Conservation (phyloP, 768 basidiomycete genomes). For the Psilocybe tampanensis region DNA sequence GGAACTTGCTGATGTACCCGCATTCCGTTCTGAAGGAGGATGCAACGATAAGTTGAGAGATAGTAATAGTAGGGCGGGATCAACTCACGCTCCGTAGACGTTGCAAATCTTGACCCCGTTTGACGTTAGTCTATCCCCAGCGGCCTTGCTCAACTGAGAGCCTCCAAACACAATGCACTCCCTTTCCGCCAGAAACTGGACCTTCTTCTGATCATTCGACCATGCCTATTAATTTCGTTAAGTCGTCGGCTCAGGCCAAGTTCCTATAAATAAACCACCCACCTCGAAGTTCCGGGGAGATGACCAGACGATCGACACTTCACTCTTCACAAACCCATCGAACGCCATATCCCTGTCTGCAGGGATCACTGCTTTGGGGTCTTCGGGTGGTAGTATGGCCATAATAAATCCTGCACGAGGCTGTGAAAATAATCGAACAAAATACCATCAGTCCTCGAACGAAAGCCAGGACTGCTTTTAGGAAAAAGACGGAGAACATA, state of each 20-base stretch:
- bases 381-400: not conserved
- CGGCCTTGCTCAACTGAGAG: not conserved
- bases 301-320: not conserved
- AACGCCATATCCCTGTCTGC: not conserved
- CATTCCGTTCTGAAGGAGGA: not conserved
- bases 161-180: slow-evolving; percentile 3
- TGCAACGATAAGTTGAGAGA: not conserved
- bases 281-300: not conserved
- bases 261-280: not conserved
- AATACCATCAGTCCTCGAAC: too few relatives aligned
- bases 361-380: not conserved
- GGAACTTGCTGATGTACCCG: not conserved
- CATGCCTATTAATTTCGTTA: not conserved
- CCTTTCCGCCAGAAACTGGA: not conserved
- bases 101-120: not conserved
- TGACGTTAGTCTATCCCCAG: not conserved
- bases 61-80: not conserved
- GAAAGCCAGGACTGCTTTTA: too few relatives aligned
- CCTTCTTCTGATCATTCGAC: not conserved
- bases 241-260: too few relatives aligned
- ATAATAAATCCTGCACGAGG: not conserved
- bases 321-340: not conserved
- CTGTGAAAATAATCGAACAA: too few relatives aligned
- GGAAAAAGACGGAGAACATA: not conserved
- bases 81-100: not conserved